phyloP scores from a whole-genome alignment of 371 early-diverging fungal species.

The Mucor lusitanicus region DNA sequence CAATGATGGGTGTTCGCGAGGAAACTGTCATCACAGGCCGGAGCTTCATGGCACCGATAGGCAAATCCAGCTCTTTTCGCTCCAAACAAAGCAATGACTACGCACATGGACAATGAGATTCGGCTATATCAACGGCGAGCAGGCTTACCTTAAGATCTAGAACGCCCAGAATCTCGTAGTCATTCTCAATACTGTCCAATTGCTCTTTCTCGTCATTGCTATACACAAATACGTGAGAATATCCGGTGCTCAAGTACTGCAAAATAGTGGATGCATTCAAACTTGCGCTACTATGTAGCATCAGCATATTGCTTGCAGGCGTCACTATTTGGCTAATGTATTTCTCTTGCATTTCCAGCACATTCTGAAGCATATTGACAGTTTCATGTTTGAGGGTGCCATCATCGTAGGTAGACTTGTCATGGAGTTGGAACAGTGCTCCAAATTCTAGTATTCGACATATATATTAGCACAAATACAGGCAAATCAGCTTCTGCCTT shows the following conservation, averaged over 20 bases:
- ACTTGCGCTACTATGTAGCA: constrained; percentile 1
- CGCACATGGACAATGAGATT: not conserved
- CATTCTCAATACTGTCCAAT: not conserved
- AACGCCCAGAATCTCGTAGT: constrained; percentile 11
- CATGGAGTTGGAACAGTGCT: constrained; percentile 75
- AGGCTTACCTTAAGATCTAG: constrained; percentile 14
- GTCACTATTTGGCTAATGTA: constrained; percentile 23
- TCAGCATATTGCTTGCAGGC: constrained; percentile 5
- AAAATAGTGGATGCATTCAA: not conserved
- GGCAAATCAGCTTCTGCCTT: not conserved
- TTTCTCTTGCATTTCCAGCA: constrained; percentile 64
- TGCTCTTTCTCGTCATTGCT: not conserved
- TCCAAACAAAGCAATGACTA: constrained; percentile 4
- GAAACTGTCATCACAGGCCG: constrained; percentile 8
- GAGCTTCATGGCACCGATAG: constrained; percentile 17
- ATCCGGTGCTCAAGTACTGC: constrained; percentile 6
- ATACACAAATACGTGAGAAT: constrained; percentile 21
- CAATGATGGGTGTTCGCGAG: constrained; percentile 6
- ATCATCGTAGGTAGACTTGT: constrained; percentile 53
- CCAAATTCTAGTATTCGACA: constrained; percentile 59
- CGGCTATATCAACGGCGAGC: not conserved
- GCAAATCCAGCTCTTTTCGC: not conserved
- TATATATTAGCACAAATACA: not conserved
- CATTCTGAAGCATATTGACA: constrained; percentile 54
- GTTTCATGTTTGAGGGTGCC: constrained; percentile 42